Conservation (phyloP, 108 stramenopile genomes). For the Chaetoceros muelleri region DNA sequence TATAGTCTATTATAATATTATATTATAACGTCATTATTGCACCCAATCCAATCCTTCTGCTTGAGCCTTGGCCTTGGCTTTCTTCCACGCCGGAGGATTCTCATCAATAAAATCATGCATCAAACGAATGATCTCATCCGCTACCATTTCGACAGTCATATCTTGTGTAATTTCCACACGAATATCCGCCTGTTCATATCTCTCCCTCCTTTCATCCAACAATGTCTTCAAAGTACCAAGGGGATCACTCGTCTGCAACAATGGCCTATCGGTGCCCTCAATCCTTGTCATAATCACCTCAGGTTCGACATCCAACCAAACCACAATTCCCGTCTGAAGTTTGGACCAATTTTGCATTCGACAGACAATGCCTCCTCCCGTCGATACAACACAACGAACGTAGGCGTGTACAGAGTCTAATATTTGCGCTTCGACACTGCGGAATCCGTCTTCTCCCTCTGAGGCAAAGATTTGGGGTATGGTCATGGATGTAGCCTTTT, state of each 20-base stretch:
- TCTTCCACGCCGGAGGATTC: constrained; percentile 84
- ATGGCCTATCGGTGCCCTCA: constrained; percentile 69
- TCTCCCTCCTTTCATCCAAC: constrained; percentile 39
- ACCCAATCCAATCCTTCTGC: constrained; percentile 81
- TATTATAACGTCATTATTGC: constrained; percentile 17
- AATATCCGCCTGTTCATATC: constrained; percentile 80
- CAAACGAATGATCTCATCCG: constrained; percentile 42
- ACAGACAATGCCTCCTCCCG: constrained; percentile 77
- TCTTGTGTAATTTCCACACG: constrained; percentile 41
- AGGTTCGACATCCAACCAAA: constrained; percentile 79
- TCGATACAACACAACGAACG: constrained; percentile 71
- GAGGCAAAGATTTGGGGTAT: constrained; percentile 76
- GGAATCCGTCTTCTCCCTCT: constrained; percentile 87
- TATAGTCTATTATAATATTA: not conserved
- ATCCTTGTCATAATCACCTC: constrained; percentile 69
- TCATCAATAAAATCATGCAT: constrained; percentile 84
- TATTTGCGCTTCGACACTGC: constrained; percentile 75
- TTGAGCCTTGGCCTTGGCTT: constrained; percentile 69
- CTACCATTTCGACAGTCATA: constrained; percentile 37
- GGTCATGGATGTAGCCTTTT: constrained; percentile 54
- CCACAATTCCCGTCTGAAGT: constrained; percentile 86
- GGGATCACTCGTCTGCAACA: constrained; percentile 69
- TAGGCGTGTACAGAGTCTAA: constrained; percentile 77
- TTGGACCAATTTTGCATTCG: constrained; percentile 80
- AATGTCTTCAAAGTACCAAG: constrained; percentile 46